Conservation (phyloP, 2,329 filamentous ascomycete species). For the Fusarium sp. region DNA sequence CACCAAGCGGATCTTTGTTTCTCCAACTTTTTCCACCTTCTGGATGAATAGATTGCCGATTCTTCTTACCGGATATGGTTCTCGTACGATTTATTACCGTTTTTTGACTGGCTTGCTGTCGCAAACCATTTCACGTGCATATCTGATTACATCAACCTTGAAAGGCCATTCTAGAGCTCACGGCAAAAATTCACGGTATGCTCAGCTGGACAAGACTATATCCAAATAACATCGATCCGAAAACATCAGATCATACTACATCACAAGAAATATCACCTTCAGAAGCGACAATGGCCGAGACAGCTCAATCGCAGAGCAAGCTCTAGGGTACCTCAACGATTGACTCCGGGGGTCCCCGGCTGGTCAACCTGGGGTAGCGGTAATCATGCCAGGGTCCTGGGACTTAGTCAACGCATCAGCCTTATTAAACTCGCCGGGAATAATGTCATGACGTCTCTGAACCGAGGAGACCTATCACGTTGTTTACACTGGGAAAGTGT, state of each 20-base stretch:
- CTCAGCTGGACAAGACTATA: not conserved
- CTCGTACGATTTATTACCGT: conserved; percentile 21
- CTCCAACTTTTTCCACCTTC: conserved; percentile 4
- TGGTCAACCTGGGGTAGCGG: not conserved
- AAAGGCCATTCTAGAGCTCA: not conserved
- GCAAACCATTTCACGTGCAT: not conserved
- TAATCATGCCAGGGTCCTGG: not conserved
- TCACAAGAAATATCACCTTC: too few relatives aligned
- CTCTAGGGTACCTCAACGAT: not conserved
- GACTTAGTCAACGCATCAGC: not conserved
- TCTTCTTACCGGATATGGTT: conserved; percentile 1
- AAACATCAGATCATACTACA: not conserved
- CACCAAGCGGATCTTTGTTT: conserved; percentile 27
- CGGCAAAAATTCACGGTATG: not conserved
- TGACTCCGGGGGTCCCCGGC: not conserved
- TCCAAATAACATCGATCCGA: not conserved
- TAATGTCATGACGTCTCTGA: not conserved
- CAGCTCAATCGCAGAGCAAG: not conserved
- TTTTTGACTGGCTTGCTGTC: not conserved
- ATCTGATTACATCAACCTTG: not conserved
- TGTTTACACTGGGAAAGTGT: not conserved
- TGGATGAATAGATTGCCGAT: conserved; percentile 29
- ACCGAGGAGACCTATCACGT: not conserved
- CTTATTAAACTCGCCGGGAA: not conserved
- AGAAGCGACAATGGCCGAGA: not conserved